These are phyloP conservation scores for Oryza meyeriana DNA, from an alignment of 176 grass and related monocot species.

Conservation along the genomic window DNA sequence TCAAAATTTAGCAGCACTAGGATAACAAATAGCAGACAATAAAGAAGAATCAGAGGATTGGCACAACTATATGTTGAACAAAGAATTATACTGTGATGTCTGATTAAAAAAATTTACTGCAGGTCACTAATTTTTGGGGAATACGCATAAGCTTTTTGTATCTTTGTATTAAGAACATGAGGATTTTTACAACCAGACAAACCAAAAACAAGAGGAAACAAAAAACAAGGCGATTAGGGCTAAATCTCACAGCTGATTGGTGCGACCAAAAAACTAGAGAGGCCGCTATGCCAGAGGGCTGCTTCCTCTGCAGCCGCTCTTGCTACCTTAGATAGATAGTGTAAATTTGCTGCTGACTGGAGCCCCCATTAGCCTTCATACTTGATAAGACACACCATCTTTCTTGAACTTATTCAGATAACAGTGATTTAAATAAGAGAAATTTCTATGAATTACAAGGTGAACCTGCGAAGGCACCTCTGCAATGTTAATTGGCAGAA, in stretches of 20 bases:
- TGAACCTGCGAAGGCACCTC: background rate
- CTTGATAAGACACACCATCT: background rate
- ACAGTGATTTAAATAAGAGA: background rate
- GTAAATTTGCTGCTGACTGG: background rate
- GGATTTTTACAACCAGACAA: too few species aligned
- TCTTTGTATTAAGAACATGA: too few species aligned
- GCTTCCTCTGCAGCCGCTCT: too few species aligned
- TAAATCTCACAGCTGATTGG: too few species aligned
- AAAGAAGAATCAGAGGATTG: slow-evolving; percentile 16
- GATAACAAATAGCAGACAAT: background rate
- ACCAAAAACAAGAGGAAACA: too few species aligned
- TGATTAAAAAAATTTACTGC: background rate
- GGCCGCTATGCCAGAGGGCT: too few species aligned
- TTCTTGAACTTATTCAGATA: background rate
- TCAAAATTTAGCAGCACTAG: background rate
- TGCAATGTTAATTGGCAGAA: background rate
- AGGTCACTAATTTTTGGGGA: background rate
- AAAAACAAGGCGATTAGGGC: too few species aligned
- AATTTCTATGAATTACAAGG: background rate
- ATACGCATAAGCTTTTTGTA: too few species aligned
- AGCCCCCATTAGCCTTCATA: background rate
- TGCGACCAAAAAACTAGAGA: too few species aligned
- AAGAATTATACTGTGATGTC: background rate
- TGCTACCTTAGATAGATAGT: too few species aligned
- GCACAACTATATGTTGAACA: slow-evolving; percentile 36